Evolutionary conservation across 108 stramenopile species (phyloP), one percentile per base, ranked within the genome.

Genomic region (Fragilariopsis cylindrus): DNA sequence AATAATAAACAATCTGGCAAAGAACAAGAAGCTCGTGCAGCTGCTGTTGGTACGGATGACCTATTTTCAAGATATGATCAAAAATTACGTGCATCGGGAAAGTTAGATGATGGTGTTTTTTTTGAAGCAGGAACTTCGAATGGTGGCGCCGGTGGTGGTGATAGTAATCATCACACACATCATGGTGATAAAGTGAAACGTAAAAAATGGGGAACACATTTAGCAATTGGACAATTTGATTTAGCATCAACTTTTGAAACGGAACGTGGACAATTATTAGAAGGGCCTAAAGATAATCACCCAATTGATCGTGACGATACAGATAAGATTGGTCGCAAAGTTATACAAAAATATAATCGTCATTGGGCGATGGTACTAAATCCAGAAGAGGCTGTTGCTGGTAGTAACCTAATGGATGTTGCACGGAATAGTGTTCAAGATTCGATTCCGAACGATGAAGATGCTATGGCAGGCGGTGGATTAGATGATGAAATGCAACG

Each of bases 291-390:
- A 54, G 94, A 96, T 77, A 78, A 88, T 39, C 88, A 90, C 71
- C 94, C 94, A 5, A 57, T 49, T 40, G 72, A 65, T 41, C 39
- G 40, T 7, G 82, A 78, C 13, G 71, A 76, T 48, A 63, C 19
- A 42, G 90, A 90, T 60, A 82, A 81, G 30, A 85, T 80, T 21
- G 90, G 90, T 21, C 76, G 88, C 54, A 82, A 85, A 21, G 89
- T 93, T 47, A 88, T 93, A 72, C 81, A 92, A 64, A 93, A 93
- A 71, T 96, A 93, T 80, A 93, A 96, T 74, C 92, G 92, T 39
- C 92, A 93, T 69, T 93, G 92, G 90, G 90, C 88, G 21, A 91
- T 96, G 83, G 90, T 96, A 1, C 63, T 96, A 21, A 87, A 96
- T 76, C 91, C 92, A 4, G 82, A 90, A 49, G 90, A 93, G 42